These are phyloP conservation scores for Anthracocystis walkeri DNA, from an alignment of 1,284 basidiomycete genomes.

Conservation along the genomic window DNA sequence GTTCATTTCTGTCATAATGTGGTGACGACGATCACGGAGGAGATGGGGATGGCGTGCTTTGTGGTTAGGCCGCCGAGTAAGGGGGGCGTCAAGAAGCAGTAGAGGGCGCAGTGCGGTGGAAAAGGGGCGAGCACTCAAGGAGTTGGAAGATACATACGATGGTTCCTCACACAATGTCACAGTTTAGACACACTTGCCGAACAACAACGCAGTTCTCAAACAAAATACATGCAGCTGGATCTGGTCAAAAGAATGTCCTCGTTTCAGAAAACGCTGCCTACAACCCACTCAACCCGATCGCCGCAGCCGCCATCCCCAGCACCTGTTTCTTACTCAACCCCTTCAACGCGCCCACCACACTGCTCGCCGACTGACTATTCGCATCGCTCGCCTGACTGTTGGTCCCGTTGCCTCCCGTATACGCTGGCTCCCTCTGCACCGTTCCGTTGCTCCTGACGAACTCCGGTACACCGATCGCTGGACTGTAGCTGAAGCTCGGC, in stretches of 20 bases:
- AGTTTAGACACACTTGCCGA: too few relatives aligned
- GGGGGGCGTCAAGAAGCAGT: constrained; percentile 14
- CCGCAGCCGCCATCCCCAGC: neutral
- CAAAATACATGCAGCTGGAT: too few relatives aligned
- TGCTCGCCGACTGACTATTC: neutral
- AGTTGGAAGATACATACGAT: too few relatives aligned
- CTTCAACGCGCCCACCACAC: neutral
- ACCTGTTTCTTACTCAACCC: too few relatives aligned
- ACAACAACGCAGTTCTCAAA: too few relatives aligned
- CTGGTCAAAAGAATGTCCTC: too few relatives aligned
- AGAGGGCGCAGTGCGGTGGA: neutral
- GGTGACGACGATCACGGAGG: constrained; percentile 62
- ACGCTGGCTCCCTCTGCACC: constrained; percentile 37
- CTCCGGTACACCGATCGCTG: constrained; percentile 56
- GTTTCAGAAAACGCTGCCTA: neutral
- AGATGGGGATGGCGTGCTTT: constrained; percentile 58
- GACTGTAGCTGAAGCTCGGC: constrained; percentile 51
- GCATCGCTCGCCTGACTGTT: constrained; percentile 35
- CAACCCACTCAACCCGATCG: constrained; percentile 9
- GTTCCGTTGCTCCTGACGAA: constrained; percentile 56
- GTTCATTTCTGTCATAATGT: constrained; percentile 75
- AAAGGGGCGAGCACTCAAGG: too few relatives aligned
- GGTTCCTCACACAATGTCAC: too few relatives aligned
- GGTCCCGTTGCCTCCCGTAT: constrained; percentile 61
- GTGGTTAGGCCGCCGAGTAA: constrained; percentile 46